phyloP scores from a whole-genome alignment of 2,329 filamentous ascomycete genomes.

The Colletotrichum kahawae region DNA sequence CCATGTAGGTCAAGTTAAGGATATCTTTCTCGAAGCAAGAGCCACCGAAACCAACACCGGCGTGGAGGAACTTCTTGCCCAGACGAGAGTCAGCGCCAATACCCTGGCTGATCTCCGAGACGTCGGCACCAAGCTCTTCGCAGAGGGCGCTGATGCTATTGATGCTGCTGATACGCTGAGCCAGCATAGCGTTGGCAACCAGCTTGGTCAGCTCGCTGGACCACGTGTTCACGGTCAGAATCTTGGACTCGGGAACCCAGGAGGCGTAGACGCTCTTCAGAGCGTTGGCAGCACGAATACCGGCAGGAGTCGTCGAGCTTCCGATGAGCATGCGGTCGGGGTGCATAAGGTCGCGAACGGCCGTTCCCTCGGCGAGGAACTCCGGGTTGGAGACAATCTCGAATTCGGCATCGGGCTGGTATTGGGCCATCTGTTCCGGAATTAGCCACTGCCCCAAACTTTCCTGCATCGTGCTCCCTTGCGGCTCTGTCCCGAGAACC shows the following conservation, averaged over 20 bases:
- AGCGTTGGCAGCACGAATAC: slow-evolving; percentile 65
- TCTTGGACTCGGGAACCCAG: slow-evolving; percentile 72
- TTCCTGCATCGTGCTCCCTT: background rate
- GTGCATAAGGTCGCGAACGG: slow-evolving; percentile 71
- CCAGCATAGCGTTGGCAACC: slow-evolving; percentile 80
- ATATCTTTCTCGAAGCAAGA: slow-evolving; percentile 86
- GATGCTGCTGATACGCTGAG: slow-evolving; percentile 81
- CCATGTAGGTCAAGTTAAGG: slow-evolving; percentile 74
- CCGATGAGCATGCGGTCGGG: slow-evolving; percentile 81
- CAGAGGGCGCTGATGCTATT: slow-evolving; percentile 83
- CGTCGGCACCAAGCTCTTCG: slow-evolving; percentile 75
- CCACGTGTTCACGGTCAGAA: slow-evolving; percentile 76
- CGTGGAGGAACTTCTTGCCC: slow-evolving; percentile 74
- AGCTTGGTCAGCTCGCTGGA: slow-evolving; percentile 82
- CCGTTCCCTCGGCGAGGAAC: slow-evolving; percentile 80
- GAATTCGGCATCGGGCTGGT: slow-evolving; percentile 69
- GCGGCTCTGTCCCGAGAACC: background rate
- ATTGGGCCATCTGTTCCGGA: slow-evolving; percentile 52
- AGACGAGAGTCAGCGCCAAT: slow-evolving; percentile 75
- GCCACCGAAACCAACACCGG: slow-evolving; percentile 79
- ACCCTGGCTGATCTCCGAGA: slow-evolving; percentile 72
- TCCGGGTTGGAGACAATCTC: slow-evolving; percentile 84
- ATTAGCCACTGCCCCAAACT: background rate
- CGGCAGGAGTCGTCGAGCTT: slow-evolving; percentile 64
- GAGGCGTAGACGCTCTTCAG: slow-evolving; percentile 70